Percentiles rank a stretch among this genome's conserved stretches.
phyloP scores from a whole-genome alignment of 441 rosid species.

The Rhodomyrtus psidioides region DNA sequence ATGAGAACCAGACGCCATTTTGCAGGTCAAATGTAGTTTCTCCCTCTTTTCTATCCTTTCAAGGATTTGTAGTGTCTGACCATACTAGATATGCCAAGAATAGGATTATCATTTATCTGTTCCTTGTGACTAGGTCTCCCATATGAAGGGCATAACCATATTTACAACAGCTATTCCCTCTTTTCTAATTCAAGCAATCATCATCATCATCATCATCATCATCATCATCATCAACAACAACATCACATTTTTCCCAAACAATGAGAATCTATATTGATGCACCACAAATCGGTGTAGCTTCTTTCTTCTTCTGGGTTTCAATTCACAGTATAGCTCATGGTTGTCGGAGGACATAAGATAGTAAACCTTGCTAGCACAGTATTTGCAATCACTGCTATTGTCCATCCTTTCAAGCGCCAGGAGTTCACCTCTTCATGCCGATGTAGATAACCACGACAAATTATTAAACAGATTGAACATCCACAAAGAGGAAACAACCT shows the following conservation, averaged over 20 bases:
- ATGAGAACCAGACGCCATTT: not conserved
- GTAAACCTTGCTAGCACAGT: not conserved
- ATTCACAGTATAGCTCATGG: not conserved
- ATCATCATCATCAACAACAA: no score
- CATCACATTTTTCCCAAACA: no score
- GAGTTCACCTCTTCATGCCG: not conserved
- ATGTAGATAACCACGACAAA: not conserved
- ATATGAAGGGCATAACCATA: not conserved
- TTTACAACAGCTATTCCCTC: not conserved
- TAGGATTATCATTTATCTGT: not conserved
- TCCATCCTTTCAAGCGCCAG: not conserved
- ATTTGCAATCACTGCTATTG: not conserved
- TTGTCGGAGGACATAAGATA: not conserved
- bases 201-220: no score
- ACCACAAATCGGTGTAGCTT: not conserved
- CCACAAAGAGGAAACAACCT: not conserved
- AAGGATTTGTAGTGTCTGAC: not conserved
- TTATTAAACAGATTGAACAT: not conserved
- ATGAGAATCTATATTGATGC: not conserved
- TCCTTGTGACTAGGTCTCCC: not conserved
- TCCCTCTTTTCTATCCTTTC: not conserved
- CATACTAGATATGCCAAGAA: not conserved
- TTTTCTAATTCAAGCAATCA: not conserved
- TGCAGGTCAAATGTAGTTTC: not conserved
- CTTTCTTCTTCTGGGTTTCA: not conserved